phyloP scores from a whole-genome alignment of 495 filamentous ascomycete species.

The Acidiella bohemica region DNA sequence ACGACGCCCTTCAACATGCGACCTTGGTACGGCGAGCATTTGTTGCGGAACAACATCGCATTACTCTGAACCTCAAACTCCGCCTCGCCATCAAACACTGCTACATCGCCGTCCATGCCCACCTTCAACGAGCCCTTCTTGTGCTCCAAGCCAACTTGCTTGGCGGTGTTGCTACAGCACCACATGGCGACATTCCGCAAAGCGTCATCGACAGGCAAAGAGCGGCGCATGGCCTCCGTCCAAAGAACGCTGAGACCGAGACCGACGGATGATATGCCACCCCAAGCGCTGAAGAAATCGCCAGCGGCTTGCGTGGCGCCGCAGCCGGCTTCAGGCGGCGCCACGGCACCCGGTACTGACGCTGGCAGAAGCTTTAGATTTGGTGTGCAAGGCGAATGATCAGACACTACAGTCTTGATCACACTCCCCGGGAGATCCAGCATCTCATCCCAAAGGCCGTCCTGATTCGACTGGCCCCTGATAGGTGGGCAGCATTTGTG shows the following conservation, averaged over 20 bases:
- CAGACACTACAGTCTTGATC: constrained; percentile 88
- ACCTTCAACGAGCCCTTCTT: constrained; percentile 70
- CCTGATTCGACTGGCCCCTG: constrained; percentile 68
- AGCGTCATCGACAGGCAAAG: constrained; percentile 31
- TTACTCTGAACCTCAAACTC: constrained; percentile 51
- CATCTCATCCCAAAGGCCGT: constrained; percentile 59
- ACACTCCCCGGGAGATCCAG: constrained; percentile 48
- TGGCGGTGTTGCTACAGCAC: constrained; percentile 77
- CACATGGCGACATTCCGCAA: constrained; percentile 69
- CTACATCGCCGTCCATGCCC: constrained; percentile 85
- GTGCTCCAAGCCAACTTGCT: constrained; percentile 75
- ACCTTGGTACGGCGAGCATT: constrained; percentile 86
- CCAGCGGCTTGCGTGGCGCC: constrained; percentile 34
- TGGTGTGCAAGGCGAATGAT: constrained; percentile 93
- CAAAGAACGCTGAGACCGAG: constrained; percentile 83
- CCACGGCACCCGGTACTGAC: constrained; percentile 34
- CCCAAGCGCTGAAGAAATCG: constrained; percentile 94
- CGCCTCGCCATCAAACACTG: constrained; percentile 76
- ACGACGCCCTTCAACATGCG: constrained; percentile 67
- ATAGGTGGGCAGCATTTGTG: constrained; percentile 99
- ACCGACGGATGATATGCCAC: constrained; percentile 87
- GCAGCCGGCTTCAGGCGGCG: constrained; percentile 9
- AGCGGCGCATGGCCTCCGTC: constrained; percentile 55
- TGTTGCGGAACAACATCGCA: constrained; percentile 86
- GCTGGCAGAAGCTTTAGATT: constrained; percentile 78